Evolutionary conservation across 2,329 filamentous ascomycete genomes (phyloP).

Genomic region (Talaromyces albobiverticillius): DNA sequence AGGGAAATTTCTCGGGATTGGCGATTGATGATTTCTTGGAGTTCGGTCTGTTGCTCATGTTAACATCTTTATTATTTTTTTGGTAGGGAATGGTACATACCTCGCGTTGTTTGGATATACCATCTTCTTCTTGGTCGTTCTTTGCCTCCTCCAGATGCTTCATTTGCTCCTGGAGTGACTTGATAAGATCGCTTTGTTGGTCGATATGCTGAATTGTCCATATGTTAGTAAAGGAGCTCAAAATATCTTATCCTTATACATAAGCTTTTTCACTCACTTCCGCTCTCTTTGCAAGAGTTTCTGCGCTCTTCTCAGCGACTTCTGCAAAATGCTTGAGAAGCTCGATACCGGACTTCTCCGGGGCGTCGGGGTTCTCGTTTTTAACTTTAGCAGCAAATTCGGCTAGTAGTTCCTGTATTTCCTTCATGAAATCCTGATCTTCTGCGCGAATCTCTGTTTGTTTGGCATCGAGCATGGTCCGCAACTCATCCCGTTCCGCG

Average conservation of each 20-base stretch:
- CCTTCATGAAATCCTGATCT: conserved; percentile 38
- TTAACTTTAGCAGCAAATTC: conserved; percentile 37
- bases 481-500: conserved; percentile 38
- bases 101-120: conserved; percentile 39
- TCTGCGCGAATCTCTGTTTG: conserved; percentile 38
- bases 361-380: conserved; percentile 28
- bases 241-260: not conserved
- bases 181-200: conserved; percentile 42
- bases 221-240: not conserved
- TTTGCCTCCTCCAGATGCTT: conserved; percentile 38
- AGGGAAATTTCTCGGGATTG: conserved; percentile 44
- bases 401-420: conserved; percentile 40
- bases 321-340: conserved; percentile 47
- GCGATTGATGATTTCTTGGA: conserved; percentile 38
- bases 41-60: conserved; percentile 32
- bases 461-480: conserved; percentile 36
- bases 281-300: conserved; percentile 40
- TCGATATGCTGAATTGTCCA: conserved; percentile 38
- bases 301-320: conserved; percentile 55
- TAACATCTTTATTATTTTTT: conserved; percentile 10
- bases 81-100: conserved; percentile 23
- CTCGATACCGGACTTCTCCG: conserved; percentile 37
- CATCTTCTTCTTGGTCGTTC: conserved; percentile 21
- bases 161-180: conserved; percentile 40
- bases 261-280: conserved; percentile 32